These are phyloP conservation scores for Nigrospora osmanthi DNA, from an alignment of 2,329 filamentous ascomycete species.

Conservation along the genomic window DNA sequence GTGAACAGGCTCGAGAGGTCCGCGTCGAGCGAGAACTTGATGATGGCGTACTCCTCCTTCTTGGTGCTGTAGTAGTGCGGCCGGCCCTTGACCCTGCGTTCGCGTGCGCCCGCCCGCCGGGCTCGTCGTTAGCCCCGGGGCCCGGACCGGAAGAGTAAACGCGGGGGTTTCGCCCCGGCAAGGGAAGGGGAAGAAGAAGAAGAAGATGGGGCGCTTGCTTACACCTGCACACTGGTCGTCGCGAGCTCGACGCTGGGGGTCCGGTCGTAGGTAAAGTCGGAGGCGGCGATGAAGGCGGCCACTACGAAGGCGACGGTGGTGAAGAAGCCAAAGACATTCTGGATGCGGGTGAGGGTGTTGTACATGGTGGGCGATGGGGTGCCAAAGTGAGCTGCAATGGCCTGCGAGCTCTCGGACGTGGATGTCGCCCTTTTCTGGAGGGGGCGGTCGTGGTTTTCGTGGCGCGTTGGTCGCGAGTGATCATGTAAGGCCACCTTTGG, in stretches of 20 bases:
- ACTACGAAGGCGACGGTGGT: slow-evolving; percentile 85
- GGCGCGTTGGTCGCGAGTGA: slow-evolving; percentile 10
- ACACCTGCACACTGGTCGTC: slow-evolving; percentile 80
- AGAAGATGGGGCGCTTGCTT: slow-evolving; percentile 24
- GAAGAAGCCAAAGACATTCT: slow-evolving; percentile 97
- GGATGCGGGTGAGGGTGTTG: slow-evolving; percentile 73
- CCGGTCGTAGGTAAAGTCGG: slow-evolving; percentile 65
- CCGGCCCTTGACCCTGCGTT: slow-evolving; percentile 72
- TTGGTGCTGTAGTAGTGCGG: slow-evolving; percentile 94
- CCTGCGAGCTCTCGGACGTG: background rate
- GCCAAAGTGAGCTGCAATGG: background rate
- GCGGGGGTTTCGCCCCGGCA: background rate
- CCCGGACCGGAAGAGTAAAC: background rate
- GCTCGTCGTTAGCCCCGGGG: background rate
- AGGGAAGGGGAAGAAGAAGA: background rate
- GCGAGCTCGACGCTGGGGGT: slow-evolving; percentile 57
- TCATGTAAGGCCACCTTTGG: slow-evolving; percentile 7
- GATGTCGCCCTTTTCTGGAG: no score
- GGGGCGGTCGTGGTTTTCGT: background rate
- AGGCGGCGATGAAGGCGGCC: slow-evolving; percentile 71
- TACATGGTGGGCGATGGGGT: slow-evolving; percentile 58
- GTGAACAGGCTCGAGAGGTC: slow-evolving; percentile 91
- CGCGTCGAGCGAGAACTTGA: slow-evolving; percentile 87
- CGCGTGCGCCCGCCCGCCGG: no score
- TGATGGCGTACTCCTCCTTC: slow-evolving; percentile 91